These are phyloP conservation scores for Phalaenopsis hybrid DNA, from an alignment of 116 monocot species.

Conservation along the genomic window DNA sequence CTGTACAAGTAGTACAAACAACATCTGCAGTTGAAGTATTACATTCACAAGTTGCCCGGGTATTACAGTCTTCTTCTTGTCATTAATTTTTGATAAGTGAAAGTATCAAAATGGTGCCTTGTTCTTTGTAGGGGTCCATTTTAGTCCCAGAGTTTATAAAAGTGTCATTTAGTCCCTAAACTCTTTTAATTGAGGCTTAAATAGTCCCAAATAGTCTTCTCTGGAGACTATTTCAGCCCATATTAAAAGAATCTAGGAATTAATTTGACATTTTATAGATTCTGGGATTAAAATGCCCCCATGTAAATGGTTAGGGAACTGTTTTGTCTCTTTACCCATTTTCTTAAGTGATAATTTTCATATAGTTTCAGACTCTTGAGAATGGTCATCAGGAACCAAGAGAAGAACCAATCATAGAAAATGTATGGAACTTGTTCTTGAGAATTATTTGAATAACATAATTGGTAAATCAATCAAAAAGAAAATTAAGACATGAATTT, in stretches of 20 bases:
- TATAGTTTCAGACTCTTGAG: slow-evolving; percentile 32
- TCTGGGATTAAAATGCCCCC: too few species aligned
- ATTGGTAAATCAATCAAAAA: neutral
- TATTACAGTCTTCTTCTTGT: neutral
- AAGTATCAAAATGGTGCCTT: too few species aligned
- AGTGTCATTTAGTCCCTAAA: too few species aligned
- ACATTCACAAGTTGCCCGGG: slow-evolving; percentile 6
- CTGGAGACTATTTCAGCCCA: too few species aligned
- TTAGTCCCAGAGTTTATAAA: too few species aligned
- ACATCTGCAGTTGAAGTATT: slow-evolving; percentile 22
- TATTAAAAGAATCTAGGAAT: too few species aligned
- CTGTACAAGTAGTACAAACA: slow-evolving; percentile 28
- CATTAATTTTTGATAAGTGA: neutral
- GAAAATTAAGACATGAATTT: neutral
- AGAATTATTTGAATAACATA: neutral
- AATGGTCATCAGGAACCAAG: slow-evolving; percentile 37
- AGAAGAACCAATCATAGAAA: slow-evolving; percentile 30
- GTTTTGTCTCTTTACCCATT: neutral
- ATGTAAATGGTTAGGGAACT: too few species aligned
- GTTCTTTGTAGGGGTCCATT: too few species aligned
- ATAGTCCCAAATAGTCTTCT: too few species aligned
- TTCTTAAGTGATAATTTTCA: neutral
- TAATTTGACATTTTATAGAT: too few species aligned
- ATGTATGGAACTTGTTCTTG: slow-evolving; percentile 11
- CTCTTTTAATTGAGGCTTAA: too few species aligned